Percentiles rank a stretch among this genome's conserved stretches.
phyloP scores from a whole-genome alignment of 768 basidiomycete species.

The Suillus tomentosus region DNA sequence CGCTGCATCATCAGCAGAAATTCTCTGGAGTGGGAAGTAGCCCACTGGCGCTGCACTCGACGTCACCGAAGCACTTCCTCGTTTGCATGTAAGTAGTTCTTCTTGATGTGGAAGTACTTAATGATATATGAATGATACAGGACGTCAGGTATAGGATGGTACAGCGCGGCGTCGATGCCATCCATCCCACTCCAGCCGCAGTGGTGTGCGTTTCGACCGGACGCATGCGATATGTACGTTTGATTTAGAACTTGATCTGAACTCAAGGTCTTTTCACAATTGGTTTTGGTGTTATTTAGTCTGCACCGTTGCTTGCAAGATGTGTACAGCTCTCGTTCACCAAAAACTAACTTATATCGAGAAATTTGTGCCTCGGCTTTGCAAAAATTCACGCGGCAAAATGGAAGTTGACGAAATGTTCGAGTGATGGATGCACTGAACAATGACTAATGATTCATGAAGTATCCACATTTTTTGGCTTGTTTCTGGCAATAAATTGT shows the following conservation, averaged over 20 bases:
- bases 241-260: constrained; percentile 12
- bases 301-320: neutral
- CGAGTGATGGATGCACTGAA: neutral
- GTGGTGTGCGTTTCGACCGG: constrained; percentile 71
- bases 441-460: neutral
- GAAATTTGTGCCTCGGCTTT: too few relatives aligned
- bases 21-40: constrained; percentile 68
- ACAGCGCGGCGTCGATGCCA: constrained; percentile 59
- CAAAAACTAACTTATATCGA: neutral
- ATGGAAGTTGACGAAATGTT: neutral
- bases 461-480: neutral
- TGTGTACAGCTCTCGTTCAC: neutral
- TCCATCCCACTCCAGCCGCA: constrained; percentile 58
- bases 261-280: too few relatives aligned
- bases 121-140: neutral
- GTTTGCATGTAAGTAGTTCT: constrained; percentile 46
- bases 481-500: neutral
- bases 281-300: too few relatives aligned
- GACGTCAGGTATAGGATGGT: constrained; percentile 56
- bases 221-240: constrained; percentile 49
- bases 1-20: constrained; percentile 69
- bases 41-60: constrained; percentile 35
- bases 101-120: constrained; percentile 23
- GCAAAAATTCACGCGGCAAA: neutral
- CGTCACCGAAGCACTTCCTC: constrained; percentile 54